A percentile compares a stretch with the other conserved stretches of the same genome.
phyloP scores from a whole-genome alignment of 306 rosid genomes.

The Prunus mira region DNA sequence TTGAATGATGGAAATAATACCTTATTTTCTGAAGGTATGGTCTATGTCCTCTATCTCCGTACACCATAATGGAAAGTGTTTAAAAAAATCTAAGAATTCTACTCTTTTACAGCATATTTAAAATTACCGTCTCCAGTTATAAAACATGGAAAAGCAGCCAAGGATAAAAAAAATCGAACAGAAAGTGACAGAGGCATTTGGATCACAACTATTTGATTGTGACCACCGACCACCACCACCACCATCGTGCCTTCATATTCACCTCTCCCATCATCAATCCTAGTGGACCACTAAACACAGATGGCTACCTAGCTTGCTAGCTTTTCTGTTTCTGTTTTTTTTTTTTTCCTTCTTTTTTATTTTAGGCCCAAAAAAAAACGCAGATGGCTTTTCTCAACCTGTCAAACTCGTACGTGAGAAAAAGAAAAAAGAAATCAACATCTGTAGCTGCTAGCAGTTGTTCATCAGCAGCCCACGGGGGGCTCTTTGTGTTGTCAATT shows the following conservation, averaged over 20 bases:
- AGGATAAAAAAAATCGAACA: not conserved
- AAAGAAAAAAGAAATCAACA: too few species aligned
- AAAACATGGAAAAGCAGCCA: not conserved
- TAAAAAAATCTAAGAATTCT: not conserved
- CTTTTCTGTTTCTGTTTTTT: not conserved
- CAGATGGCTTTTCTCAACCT: not conserved
- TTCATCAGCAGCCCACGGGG: slow-evolving; percentile 1
- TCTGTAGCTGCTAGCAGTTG: not conserved
- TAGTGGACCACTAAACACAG: slow-evolving; percentile 27
- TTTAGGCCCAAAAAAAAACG: not conserved
- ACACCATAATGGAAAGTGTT: not conserved
- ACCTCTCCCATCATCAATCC: slow-evolving; percentile 31
- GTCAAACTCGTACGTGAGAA: not conserved
- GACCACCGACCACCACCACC: slow-evolving; percentile 44
- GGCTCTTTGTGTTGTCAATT: slow-evolving; percentile 1
- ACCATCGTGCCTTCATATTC: slow-evolving; percentile 27
- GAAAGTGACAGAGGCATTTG: not conserved
- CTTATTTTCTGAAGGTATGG: not conserved
- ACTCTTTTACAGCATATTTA: not conserved
- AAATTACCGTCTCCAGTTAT: not conserved
- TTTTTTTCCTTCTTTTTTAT: not conserved
- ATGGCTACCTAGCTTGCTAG: not conserved
- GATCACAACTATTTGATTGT: slow-evolving; percentile 27
- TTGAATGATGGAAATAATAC: too few species aligned
- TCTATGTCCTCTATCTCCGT: not conserved